phyloP scores from a whole-genome alignment of 2,329 filamentous ascomycete genomes.

The Periconia sp. region DNA sequence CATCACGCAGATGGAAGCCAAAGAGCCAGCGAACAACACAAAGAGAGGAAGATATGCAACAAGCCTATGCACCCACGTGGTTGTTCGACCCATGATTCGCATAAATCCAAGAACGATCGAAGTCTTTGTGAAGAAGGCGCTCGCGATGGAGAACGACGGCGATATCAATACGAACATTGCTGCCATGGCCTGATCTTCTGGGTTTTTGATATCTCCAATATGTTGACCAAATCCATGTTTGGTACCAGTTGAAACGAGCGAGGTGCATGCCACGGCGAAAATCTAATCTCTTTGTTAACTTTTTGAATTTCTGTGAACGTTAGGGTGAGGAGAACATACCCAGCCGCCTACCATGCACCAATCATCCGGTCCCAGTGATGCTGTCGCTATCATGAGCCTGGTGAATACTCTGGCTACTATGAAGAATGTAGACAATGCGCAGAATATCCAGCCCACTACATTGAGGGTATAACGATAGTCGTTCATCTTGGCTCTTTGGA shows the following conservation, averaged over 20 bases:
- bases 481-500: not conserved
- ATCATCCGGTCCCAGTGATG: constrained; percentile 4
- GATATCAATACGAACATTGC: constrained; percentile 7
- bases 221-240: constrained; percentile 7
- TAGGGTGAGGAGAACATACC: not conserved
- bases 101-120: constrained; percentile 6
- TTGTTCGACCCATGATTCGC: constrained; percentile 4
- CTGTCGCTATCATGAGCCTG: constrained; percentile 2
- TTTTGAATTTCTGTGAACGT: not conserved
- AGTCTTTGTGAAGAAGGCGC: constrained; percentile 6
- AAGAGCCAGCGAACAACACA: not conserved
- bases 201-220: constrained; percentile 4
- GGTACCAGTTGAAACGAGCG: constrained; percentile 6
- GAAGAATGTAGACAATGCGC: constrained; percentile 4
- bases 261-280: constrained; percentile 4
- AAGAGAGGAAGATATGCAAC: not conserved
- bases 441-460: constrained; percentile 1
- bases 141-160: constrained; percentile 4
- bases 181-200: constrained; percentile 3
- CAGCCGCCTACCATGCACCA: constrained; percentile 8
- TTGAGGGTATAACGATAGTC: constrained; percentile 4
- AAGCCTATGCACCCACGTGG: not conserved
- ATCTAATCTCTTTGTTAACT: not conserved
- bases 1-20: not conserved
- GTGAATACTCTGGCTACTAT: constrained; percentile 2